Evolutionary conservation across 179 eudicot genomes (phyloP), one percentile per base, ranked within the genome.

Genomic region (Spinacia oleracea): DNA sequence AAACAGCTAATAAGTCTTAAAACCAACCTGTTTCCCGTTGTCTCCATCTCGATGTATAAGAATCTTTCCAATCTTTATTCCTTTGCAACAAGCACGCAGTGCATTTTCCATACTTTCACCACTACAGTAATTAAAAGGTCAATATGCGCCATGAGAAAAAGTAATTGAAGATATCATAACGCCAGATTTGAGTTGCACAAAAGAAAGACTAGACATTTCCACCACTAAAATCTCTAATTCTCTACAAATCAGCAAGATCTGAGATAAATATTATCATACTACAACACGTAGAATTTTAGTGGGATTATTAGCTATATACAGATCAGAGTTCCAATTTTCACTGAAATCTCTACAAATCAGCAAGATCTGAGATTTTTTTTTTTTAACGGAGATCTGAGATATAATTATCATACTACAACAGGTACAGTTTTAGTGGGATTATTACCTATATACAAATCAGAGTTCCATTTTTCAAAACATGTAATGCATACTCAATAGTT

Each of bases 51-150:
- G 93, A 83, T 96, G 99, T 85, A 96, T 96, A 66, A 96, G 88
- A 55, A 96, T 93, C 86, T 96, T 96, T 64, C 99, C 99, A 75
- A 96, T 96, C 86, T 96, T 96, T 79, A 96, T 96, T 75, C 99
- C 99, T 78, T 96, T 96, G 88, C 99, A 96, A 84, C 99, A 96
- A 76, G 99, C 99, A 74, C 98, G 97, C 79, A 95, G 80, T 50
- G 98, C 98, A 77, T 95, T 95, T 82, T 95, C 98, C 98, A 96
- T 96, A 81, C 99, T 96, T 89, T 96, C 99, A 67, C 99, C 99
- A 88, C 99, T 96, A 81, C 64, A 56, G 20, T 51, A 65, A 15
- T 35, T 20, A 32, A 71, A 45, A 56, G 56, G 67, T 71, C 62
- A 64, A 45, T 27, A 45, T 5, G 35, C 4, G 58, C 32, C 32